A percentile compares a stretch with the other conserved stretches of the same genome.
Conservation (phyloP, 805 yeast species). For the Candida dendrica region DNA sequence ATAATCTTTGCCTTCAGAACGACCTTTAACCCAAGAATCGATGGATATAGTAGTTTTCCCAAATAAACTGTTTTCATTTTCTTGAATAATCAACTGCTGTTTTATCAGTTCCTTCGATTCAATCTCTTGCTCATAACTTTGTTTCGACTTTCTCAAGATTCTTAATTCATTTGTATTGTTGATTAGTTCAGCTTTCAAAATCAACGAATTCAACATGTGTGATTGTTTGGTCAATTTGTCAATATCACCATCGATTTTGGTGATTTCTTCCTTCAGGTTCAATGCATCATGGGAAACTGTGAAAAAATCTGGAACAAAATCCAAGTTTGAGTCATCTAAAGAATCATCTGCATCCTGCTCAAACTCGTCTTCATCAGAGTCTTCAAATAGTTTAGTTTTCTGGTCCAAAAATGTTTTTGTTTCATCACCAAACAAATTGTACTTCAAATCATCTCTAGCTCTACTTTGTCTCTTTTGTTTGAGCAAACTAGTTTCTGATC, state of each 20-base stretch:
- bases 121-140: conserved; percentile 66
- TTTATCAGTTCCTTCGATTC: conserved; percentile 63
- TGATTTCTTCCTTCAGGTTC: conserved; percentile 60
- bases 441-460: conserved; percentile 7
- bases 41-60: conserved; percentile 54
- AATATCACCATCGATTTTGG: conserved; percentile 48
- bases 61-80: conserved; percentile 68
- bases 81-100: conserved; percentile 79
- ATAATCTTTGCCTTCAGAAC: conserved; percentile 52
- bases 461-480: not conserved
- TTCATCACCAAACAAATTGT: conserved; percentile 18
- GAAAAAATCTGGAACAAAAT: conserved; percentile 29
- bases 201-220: conserved; percentile 55
- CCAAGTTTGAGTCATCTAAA: conserved; percentile 20
- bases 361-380: conserved; percentile 7
- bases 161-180: conserved; percentile 65
- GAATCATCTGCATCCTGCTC: conserved; percentile 10
- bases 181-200: conserved; percentile 78
- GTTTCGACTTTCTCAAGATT: conserved; percentile 59
- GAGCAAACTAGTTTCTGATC: not conserved
- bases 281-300: conserved; percentile 66
- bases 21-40: conserved; percentile 39
- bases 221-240: conserved; percentile 54
- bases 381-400: conserved; percentile 19
- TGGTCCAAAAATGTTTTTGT: conserved; percentile 15